Percentiles rank a stretch among this genome's conserved stretches.
phyloP scores from a whole-genome alignment of 257 asterid species.

The Lycium ferocissimum region DNA sequence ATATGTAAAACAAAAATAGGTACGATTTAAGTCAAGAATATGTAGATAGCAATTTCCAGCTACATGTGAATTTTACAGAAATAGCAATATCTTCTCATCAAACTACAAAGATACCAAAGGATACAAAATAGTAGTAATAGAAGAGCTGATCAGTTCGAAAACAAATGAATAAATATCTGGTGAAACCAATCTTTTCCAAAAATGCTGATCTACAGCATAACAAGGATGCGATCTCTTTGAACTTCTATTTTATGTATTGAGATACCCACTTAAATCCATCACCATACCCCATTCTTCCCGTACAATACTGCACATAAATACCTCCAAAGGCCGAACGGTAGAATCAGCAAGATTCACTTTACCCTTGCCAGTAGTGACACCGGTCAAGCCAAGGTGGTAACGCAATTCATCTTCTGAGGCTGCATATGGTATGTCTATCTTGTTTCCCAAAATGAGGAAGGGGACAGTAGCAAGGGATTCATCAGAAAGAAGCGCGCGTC shows the following conservation, averaged over 20 bases:
- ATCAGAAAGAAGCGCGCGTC: slow-evolving; percentile 36
- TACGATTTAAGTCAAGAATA: background rate
- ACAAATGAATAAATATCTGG: slow-evolving; percentile 28
- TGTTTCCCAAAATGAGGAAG: slow-evolving; percentile 36
- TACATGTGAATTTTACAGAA: slow-evolving; percentile 22
- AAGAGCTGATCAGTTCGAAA: background rate
- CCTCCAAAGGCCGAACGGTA: slow-evolving; percentile 33
- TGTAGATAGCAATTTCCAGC: slow-evolving; percentile 27
- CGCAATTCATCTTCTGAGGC: slow-evolving; percentile 37
- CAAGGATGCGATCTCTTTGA: background rate
- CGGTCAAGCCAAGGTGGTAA: slow-evolving; percentile 33
- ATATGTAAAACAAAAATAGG: background rate
- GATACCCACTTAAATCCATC: slow-evolving; percentile 37
- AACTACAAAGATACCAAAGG: background rate
- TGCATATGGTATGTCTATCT: slow-evolving; percentile 38
- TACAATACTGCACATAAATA: slow-evolving; percentile 39
- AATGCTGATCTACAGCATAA: background rate
- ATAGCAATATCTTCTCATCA: slow-evolving; percentile 10
- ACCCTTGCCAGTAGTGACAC: slow-evolving; percentile 37
- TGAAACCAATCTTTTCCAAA: slow-evolving; percentile 19
- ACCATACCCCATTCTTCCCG: slow-evolving; percentile 35
- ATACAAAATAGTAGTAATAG: slow-evolving; percentile 15
- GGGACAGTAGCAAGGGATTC: slow-evolving; percentile 34
- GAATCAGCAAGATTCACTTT: slow-evolving; percentile 35
- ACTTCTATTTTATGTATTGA: slow-evolving; percentile 33